These are phyloP conservation scores for Penicillium thymicola DNA, from an alignment of 2,329 filamentous ascomycete genomes.

Conservation along the genomic window DNA sequence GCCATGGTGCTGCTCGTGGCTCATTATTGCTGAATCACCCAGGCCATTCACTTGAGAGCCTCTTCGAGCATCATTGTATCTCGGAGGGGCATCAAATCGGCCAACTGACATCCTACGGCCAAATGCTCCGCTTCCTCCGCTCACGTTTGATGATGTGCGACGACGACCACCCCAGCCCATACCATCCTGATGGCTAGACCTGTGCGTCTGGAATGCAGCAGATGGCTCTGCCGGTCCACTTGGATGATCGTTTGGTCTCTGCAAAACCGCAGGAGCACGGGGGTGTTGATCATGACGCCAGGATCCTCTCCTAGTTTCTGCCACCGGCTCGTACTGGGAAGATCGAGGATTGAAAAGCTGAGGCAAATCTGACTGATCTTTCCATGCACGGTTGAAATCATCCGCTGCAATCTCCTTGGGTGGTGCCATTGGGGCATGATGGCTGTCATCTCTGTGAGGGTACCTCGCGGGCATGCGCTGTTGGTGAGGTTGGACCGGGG, in stretches of 20 bases:
- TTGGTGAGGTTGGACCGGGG: constrained; percentile 40
- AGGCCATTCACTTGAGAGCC: constrained; percentile 39
- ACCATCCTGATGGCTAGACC: constrained; percentile 63
- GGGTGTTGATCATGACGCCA: constrained; percentile 64
- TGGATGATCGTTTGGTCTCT: constrained; percentile 65
- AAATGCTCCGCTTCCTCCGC: constrained; percentile 73
- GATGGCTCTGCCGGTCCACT: constrained; percentile 75
- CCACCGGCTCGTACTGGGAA: constrained; percentile 84
- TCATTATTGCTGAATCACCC: constrained; percentile 31
- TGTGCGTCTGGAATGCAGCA: constrained; percentile 76
- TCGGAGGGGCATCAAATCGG: constrained; percentile 44
- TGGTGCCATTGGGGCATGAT: constrained; percentile 46
- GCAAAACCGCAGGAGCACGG: constrained; percentile 73
- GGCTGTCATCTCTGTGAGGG: constrained; percentile 53
- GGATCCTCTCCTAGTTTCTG: constrained; percentile 68
- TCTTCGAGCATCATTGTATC: constrained; percentile 39
- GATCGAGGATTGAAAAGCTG: constrained; percentile 94
- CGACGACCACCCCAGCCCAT: constrained; percentile 66
- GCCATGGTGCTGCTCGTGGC: constrained; percentile 24
- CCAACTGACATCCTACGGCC: constrained; percentile 61
- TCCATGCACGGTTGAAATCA: constrained; percentile 85
- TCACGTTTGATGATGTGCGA: constrained; percentile 86
- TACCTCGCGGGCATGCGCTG: constrained; percentile 56
- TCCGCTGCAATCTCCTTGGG: constrained; percentile 88
- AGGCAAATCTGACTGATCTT: constrained; percentile 62